Evolutionary conservation across 768 basidiomycete genomes (phyloP).

Genomic region (Solioccasus polychromus): DNA sequence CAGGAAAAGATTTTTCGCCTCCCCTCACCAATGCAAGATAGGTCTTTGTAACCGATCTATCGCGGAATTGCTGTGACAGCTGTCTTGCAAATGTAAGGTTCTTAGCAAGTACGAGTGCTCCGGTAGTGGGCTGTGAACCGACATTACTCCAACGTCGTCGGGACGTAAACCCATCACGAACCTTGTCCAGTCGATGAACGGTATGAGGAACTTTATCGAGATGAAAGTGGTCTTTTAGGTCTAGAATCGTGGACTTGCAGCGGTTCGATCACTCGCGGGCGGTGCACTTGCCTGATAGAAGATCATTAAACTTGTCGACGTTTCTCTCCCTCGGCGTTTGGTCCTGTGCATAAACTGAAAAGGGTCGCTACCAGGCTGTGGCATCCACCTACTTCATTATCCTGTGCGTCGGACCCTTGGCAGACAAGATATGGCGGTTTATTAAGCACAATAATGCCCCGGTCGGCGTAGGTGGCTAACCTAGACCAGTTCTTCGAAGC

Average conservation of each 20-base stretch:
- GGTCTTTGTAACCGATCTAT: slow-evolving; percentile 48
- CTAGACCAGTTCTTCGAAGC: slow-evolving; percentile 31
- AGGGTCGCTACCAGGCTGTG: slow-evolving; percentile 1
- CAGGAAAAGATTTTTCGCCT: slow-evolving; percentile 43
- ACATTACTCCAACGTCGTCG: neutral
- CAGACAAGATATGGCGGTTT: slow-evolving; percentile 60
- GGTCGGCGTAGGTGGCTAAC: slow-evolving; percentile 50
- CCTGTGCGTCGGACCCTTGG: slow-evolving; percentile 38
- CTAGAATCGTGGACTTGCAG: slow-evolving; percentile 13
- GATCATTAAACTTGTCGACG: slow-evolving; percentile 34
- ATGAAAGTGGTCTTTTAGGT: slow-evolving; percentile 30
- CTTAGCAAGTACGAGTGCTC: slow-evolving; percentile 55
- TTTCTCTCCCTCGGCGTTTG: slow-evolving; percentile 22
- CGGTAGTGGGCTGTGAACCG: slow-evolving; percentile 53
- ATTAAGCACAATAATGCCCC: slow-evolving; percentile 51
- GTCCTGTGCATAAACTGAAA: slow-evolving; percentile 9
- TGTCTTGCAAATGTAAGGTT: slow-evolving; percentile 41
- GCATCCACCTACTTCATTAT: slow-evolving; percentile 19
- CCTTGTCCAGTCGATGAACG: slow-evolving; percentile 70
- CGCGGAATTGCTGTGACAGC: slow-evolving; percentile 54
- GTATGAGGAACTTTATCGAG: slow-evolving; percentile 40
- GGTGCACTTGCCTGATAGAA: slow-evolving; percentile 33
- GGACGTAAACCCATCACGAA: slow-evolving; percentile 17
- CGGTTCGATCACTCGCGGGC: slow-evolving; percentile 2
- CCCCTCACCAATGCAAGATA: slow-evolving; percentile 66